Base-by-base conservation (phyloP, 441 rosid genomes). In the Melastoma candidum region DNA sequence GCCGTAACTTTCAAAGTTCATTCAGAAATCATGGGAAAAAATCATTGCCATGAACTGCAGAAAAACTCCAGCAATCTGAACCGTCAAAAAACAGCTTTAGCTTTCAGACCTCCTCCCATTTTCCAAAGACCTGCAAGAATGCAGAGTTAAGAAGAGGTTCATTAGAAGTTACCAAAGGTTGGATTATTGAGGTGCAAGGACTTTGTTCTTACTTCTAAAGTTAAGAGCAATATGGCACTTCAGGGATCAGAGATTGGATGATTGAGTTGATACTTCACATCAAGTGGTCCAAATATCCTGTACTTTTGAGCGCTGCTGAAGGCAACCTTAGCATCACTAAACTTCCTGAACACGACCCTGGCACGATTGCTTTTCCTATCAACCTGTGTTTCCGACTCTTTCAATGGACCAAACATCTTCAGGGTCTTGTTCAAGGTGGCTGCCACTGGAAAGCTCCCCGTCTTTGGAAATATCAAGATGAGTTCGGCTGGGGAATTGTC, bases 401-500 rank as follows among this genome's bases (percentile, higher is more conserved):
- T 74, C 68, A 93, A 56, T 3, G 88, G 96, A 49, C 99, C 99
- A 55, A 93, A 93, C 61, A 78, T 72, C 72, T 68, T 81, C 55
- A 88, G 86, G 88, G 89, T 89, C 81, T 80, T 88, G 66, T 73
- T 82, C 53, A 92, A 82, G 51, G 62, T 84, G 25, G 65, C 74
- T 71, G 83, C 94, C 11, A 95, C 68, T 68, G 97, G 98, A 68
- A 88, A 64, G 14, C 74, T 63, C 64, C 85, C 85, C 44, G 63
- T 70, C 68, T 76, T 81, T 44, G 95, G 72, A 65, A 93, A 93
- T 48, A 71, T 77, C 82, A 93, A 77, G 47, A 93, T 71, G 63
- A 93, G 80, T 72, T 93, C 98, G 9, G 96, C 98, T 0, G 98
- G 70, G 53, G 90, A 72, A 56, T 68, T 88, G 70, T 77, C 84